A percentile compares a stretch with the other conserved stretches of the same genome.
phyloP scores from a whole-genome alignment of 441 rosid species.

The Arabidopsis hybrid region DNA sequence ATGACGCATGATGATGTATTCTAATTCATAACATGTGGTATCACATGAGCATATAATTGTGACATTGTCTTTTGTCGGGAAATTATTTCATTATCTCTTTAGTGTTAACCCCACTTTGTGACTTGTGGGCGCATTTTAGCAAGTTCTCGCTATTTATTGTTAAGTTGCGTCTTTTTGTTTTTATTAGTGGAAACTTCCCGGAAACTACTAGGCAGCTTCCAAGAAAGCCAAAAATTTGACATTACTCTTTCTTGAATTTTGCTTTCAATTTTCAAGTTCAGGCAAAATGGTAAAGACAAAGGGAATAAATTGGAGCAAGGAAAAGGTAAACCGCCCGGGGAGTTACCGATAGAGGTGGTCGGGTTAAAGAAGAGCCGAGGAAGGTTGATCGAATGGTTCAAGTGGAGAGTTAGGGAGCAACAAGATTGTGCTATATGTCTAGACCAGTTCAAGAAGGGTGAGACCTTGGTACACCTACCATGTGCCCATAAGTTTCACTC shows the following conservation, averaged over 20 bases:
- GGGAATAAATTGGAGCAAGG: constrained; percentile 28
- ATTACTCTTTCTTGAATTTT: not conserved
- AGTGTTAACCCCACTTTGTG: constrained; percentile 2
- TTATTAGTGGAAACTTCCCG: constrained; percentile 21
- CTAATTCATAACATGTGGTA: constrained; percentile 31
- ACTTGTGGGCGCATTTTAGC: constrained; percentile 29
- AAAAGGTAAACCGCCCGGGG: constrained; percentile 32
- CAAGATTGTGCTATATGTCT: constrained; percentile 80
- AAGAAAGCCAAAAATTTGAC: constrained; percentile 22
- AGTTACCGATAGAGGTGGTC: constrained; percentile 52
- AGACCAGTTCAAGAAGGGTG: constrained; percentile 65
- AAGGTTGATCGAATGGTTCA: constrained; percentile 55
- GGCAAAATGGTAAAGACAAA: constrained; percentile 45
- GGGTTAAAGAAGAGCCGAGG: constrained; percentile 51
- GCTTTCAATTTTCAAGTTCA: constrained; percentile 35
- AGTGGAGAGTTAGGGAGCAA: constrained; percentile 63
- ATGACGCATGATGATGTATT: constrained; percentile 25
- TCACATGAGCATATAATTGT: constrained; percentile 34
- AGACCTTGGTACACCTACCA: constrained; percentile 59
- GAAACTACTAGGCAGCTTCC: constrained; percentile 42
- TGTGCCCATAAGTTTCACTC: constrained; percentile 83
- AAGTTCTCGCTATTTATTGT: not conserved
- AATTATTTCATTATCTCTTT: constrained; percentile 12
- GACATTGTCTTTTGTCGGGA: constrained; percentile 36
- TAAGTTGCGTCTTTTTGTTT: constrained; percentile 17